Conservation (phyloP, 73 alveolate species). For the Tetrahymena elliotti region DNA sequence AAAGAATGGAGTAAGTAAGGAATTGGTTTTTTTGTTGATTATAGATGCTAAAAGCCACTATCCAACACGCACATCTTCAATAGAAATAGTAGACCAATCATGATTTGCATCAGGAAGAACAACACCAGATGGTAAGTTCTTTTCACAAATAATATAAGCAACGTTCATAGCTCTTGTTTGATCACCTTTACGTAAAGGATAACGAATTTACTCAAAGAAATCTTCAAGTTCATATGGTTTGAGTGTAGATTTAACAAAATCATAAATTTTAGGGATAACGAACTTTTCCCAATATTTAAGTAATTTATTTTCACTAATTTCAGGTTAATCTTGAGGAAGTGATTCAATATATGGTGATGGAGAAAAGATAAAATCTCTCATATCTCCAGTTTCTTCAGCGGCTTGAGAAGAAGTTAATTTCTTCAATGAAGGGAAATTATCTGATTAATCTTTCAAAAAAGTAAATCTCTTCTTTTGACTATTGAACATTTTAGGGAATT, state of each 20-base stretch:
- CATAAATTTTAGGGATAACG: conserved; percentile 71
- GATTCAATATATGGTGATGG: conserved; percentile 16
- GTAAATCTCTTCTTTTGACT: neutral
- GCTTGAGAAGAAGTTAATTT: neutral
- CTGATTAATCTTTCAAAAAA: neutral
- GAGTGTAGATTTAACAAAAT: conserved; percentile 67
- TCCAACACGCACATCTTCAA: conserved; percentile 74
- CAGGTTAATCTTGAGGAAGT: conserved; percentile 47
- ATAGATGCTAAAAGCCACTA: conserved; percentile 61
- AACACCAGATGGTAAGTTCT: conserved; percentile 79
- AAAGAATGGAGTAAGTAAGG: neutral
- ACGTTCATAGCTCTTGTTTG: conserved; percentile 57
- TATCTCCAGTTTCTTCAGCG: conserved; percentile 1
- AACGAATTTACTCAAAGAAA: conserved; percentile 71
- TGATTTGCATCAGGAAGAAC: conserved; percentile 73
- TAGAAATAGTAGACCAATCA: conserved; percentile 75
- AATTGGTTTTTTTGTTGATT: conserved; percentile 20
- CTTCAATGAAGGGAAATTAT: neutral
- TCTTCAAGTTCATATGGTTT: conserved; percentile 72
- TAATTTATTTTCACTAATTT: conserved; percentile 55
- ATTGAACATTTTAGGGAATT: neutral
- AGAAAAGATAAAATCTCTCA: neutral
- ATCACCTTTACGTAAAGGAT: conserved; percentile 66
- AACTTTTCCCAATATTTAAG: conserved; percentile 82
- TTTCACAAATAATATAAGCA: conserved; percentile 73